These are phyloP conservation scores for Colletotrichum coccodes DNA, from an alignment of 2,329 filamentous ascomycete genomes.

Conservation along the genomic window DNA sequence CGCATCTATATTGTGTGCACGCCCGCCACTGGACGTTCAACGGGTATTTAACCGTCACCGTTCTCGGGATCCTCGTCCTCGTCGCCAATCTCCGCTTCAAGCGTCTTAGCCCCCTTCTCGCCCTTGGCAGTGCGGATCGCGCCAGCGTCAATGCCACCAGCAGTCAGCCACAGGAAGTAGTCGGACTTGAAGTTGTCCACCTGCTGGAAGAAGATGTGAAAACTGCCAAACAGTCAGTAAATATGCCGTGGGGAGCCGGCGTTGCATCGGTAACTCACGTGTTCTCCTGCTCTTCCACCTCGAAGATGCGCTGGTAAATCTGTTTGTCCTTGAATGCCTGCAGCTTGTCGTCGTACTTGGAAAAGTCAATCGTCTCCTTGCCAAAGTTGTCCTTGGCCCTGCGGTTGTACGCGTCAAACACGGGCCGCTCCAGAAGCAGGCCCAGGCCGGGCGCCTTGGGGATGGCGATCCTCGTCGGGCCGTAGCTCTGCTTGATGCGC, in stretches of 20 bases:
- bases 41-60: conserved; percentile 48
- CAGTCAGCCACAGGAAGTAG: conserved; percentile 80
- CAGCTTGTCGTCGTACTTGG: conserved; percentile 80
- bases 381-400: conserved; percentile 72
- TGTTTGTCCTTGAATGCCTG: conserved; percentile 89
- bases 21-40: not conserved
- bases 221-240: conserved; percentile 57
- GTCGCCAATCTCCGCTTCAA: conserved; percentile 48
- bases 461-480: conserved; percentile 79
- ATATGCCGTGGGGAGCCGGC: not conserved
- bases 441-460: conserved; percentile 94
- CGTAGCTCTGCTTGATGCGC: conserved; percentile 81
- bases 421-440: conserved; percentile 86
- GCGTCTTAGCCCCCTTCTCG: conserved; percentile 52
- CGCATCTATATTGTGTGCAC: not conserved
- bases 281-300: conserved; percentile 87
- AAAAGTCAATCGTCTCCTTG: conserved; percentile 80
- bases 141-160: conserved; percentile 72
- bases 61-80: conserved; percentile 58
- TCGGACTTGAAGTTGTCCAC: conserved; percentile 78
- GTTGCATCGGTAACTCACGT: conserved; percentile 67
- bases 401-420: conserved; percentile 90
- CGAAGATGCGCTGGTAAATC: conserved; percentile 93
- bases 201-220: conserved; percentile 83
- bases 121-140: conserved; percentile 56